phyloP scores from a whole-genome alignment of 768 basidiomycete species.

The Agaricus bisporus region DNA sequence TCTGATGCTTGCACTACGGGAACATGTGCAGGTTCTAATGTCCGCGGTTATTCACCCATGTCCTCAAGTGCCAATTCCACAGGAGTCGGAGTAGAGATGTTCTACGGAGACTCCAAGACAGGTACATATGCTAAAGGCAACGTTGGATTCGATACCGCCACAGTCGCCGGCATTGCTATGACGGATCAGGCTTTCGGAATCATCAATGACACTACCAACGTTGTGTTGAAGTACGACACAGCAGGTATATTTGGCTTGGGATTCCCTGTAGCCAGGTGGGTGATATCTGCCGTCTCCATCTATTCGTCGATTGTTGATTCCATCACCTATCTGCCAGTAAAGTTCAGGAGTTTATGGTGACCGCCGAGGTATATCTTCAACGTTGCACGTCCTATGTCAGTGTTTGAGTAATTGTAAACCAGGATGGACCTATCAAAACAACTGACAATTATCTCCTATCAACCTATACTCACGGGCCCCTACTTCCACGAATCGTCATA shows the following conservation, averaged over 20 bases:
- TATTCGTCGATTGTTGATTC: background rate
- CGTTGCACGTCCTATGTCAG: background rate
- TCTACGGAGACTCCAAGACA: conserved; percentile 65
- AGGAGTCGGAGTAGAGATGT: conserved; percentile 30
- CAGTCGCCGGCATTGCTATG: conserved; percentile 47
- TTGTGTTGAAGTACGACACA: conserved; percentile 45
- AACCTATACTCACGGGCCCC: conserved; percentile 34
- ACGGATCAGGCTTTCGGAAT: conserved; percentile 48
- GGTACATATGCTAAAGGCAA: conserved; percentile 56
- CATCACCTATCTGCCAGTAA: conserved; percentile 22
- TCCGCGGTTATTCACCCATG: conserved; percentile 36
- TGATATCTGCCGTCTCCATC: background rate
- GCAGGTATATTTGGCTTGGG: conserved; percentile 66
- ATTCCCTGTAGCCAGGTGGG: conserved; percentile 60
- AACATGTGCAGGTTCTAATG: conserved; percentile 29
- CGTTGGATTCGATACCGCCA: conserved; percentile 46
- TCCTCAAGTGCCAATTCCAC: conserved; percentile 26
- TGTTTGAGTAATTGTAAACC: background rate
- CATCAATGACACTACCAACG: conserved; percentile 53
- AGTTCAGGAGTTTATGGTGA: conserved; percentile 28
- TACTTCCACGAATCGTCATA: conserved; percentile 41
- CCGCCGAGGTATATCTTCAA: conserved; percentile 13
- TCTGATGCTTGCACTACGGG: conserved; percentile 40
- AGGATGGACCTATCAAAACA: conserved; percentile 19
- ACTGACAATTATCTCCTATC: conserved; percentile 32